Conservation (phyloP, 176 grass and related monocot species). For the Calamus simplicifolius region DNA sequence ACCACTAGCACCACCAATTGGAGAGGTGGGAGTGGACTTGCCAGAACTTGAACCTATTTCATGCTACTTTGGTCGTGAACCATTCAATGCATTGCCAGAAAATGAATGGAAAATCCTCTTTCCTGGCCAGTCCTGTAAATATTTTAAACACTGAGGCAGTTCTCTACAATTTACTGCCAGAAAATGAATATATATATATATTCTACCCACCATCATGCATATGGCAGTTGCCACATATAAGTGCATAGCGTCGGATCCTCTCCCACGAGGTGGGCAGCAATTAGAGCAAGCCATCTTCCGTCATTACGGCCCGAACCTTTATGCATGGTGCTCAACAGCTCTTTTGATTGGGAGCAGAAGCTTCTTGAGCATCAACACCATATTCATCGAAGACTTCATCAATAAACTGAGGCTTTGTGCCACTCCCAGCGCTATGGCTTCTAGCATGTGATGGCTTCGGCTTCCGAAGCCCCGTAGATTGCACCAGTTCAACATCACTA, state of each 20-base stretch:
- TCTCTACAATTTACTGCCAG: no score
- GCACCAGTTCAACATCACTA: background rate
- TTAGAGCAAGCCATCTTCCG: slow-evolving; percentile 71
- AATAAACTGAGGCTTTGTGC: slow-evolving; percentile 18
- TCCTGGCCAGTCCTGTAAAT: slow-evolving; percentile 65
- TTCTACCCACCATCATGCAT: slow-evolving; percentile 73
- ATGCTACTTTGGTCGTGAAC: slow-evolving; percentile 32
- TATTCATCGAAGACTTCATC: slow-evolving; percentile 22
- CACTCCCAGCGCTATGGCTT: slow-evolving; percentile 7
- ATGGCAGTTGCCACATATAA: slow-evolving; percentile 81
- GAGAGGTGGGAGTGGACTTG: slow-evolving; percentile 41
- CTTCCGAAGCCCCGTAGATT: slow-evolving; percentile 33
- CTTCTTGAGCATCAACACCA: slow-evolving; percentile 37
- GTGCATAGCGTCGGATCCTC: slow-evolving; percentile 84
- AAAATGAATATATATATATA: background rate
- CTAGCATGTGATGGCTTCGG: slow-evolving; percentile 27
- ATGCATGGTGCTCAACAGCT: slow-evolving; percentile 50
- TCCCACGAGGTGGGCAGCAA: slow-evolving; percentile 86
- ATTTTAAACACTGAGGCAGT: no score
- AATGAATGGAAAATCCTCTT: slow-evolving; percentile 82
- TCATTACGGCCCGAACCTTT: slow-evolving; percentile 36
- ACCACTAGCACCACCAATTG: slow-evolving; percentile 10
- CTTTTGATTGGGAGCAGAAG: slow-evolving; percentile 33
- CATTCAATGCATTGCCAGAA: slow-evolving; percentile 69
- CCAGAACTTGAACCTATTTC: slow-evolving; percentile 34